Percentiles rank a stretch among this genome's conserved stretches.
Conservation (phyloP, 805 yeast species). For the Wickerhamomyces bisporus region DNA sequence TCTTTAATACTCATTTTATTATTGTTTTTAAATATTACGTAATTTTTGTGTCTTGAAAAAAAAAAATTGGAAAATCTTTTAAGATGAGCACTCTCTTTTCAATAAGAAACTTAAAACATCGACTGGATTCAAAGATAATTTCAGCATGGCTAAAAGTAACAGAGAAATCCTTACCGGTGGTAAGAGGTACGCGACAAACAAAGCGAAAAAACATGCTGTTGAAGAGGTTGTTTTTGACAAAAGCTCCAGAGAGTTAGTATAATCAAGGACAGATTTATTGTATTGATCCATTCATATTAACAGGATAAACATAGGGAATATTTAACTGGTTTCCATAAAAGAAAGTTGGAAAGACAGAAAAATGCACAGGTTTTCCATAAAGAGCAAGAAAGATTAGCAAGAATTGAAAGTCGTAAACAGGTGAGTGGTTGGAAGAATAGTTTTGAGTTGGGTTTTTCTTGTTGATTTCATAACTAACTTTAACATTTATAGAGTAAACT, state of each 20-base stretch:
- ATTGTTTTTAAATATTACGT: neutral
- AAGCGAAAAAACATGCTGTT: slow-evolving; percentile 60
- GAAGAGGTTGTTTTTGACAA: slow-evolving; percentile 84
- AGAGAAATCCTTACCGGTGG: slow-evolving; percentile 89
- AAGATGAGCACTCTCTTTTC: neutral
- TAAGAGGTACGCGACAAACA: slow-evolving; percentile 67
- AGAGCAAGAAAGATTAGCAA: slow-evolving; percentile 70
- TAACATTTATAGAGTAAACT: slow-evolving; percentile 41
- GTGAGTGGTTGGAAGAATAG: no score
- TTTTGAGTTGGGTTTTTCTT: no score
- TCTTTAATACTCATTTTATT: no score
- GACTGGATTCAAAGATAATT: no score
- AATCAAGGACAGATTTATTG: neutral
- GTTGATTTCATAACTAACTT: neutral
- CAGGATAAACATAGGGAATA: slow-evolving; percentile 44
- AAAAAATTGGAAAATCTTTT: neutral
- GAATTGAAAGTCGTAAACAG: slow-evolving; percentile 70
- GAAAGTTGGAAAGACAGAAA: slow-evolving; percentile 84
- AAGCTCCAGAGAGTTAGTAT: slow-evolving; percentile 51
- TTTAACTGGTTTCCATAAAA: slow-evolving; percentile 91
- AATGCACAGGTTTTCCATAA: slow-evolving; percentile 71
- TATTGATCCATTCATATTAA: neutral
- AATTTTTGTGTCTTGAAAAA: no score
- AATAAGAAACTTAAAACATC: no score
- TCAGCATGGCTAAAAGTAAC: slow-evolving; percentile 37